Conservation (phyloP, 768 basidiomycete species). For the Pleurotus salmoneostramineus region DNA sequence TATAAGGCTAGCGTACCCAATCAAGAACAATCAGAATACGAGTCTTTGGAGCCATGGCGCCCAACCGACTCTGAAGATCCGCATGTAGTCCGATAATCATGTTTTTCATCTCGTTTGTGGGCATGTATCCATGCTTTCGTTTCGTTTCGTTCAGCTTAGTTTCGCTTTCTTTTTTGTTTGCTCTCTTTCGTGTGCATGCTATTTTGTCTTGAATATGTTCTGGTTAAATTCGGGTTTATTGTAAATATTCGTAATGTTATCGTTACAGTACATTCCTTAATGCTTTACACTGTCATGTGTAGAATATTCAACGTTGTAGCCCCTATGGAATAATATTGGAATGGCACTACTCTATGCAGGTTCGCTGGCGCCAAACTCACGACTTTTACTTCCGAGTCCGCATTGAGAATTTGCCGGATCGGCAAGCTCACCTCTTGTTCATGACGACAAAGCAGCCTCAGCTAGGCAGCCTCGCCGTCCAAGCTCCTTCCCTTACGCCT, state of each 20-base stretch:
- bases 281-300: no score
- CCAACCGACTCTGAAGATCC: slow-evolving; percentile 1
- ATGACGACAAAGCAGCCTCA: slow-evolving; percentile 41
- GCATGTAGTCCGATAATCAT: slow-evolving; percentile 3
- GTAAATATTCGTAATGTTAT: slow-evolving; percentile 1
- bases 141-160: neutral
- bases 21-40: slow-evolving; percentile 15
- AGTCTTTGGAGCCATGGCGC: slow-evolving; percentile 14
- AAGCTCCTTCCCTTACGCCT: slow-evolving; percentile 54
- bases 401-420: neutral
- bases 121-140: neutral
- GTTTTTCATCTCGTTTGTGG: neutral
- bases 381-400: neutral
- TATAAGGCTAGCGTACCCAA: slow-evolving; percentile 22
- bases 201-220: neutral
- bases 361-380: neutral
- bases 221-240: neutral
- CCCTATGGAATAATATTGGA: neutral
- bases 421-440: neutral
- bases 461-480: slow-evolving; percentile 67
- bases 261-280: neutral
- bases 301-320: neutral
- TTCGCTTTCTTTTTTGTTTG: neutral
- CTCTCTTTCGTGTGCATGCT: slow-evolving; percentile 5
- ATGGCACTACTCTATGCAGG: neutral